Evolutionary conservation across 805 yeast species (phyloP), one percentile per base, ranked within the genome.

Genomic region (Schwanniomyces yamadae): DNA sequence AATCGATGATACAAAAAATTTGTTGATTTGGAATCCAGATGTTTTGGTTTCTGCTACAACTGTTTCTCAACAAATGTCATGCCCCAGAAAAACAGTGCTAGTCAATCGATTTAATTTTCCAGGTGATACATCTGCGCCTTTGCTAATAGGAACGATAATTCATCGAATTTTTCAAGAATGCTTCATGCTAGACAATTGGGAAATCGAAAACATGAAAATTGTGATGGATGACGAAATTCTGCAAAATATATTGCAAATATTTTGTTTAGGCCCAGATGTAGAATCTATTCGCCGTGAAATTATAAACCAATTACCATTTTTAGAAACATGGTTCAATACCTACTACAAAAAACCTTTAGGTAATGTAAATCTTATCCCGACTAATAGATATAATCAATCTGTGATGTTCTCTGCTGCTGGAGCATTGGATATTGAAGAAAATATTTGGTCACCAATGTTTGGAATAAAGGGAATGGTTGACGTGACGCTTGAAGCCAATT

Each of bases 391-490:
- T 15, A 54, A 49, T n/a, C 59, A 61, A 15, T 55, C 60, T 10
- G 56, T 74, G 1, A 61, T 61, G 8, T 66, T 80, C 27, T 67
- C 82, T 0, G 78, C 84, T 0, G 66, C 77, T 11, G 79, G 82
- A 39, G 75, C 89, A 6, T 64, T 87, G 22, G 96, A 86, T 51
- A 77, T 87, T 7, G 99, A 93, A 58, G 97, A 93, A 50, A 84
- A 81, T 48, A 82, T 93, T 10, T 81, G 95, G 88, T 87, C 97
- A 0, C 95, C 97, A 0, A 73, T 77, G 53, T 89, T 75, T 63
- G 99, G 99, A 0, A 60, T 93, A 6, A 78, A 87, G 46, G 99
- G 99, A 0, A 77, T 82, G 48, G 78, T 90, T 12, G 99, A 93
- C 63, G 96, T 83, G 3, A 88, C 96, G 0, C 71, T 88, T 2